Conservation (phyloP, 164 flowering plant genomes). For the Vitis vinifera region DNA sequence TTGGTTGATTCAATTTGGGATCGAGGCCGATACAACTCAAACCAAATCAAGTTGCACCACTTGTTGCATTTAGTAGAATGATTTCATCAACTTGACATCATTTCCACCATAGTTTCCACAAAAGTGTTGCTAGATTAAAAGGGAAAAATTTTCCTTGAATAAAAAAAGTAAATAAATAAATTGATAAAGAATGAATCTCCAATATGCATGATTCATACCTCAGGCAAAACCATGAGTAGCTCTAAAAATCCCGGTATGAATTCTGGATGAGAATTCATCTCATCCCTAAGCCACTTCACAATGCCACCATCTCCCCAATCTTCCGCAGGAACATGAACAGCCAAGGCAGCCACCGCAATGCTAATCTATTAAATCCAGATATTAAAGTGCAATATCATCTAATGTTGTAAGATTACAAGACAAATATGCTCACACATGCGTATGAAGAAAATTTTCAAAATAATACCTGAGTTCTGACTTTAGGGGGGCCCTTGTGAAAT, state of each 20-base stretch:
- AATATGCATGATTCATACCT: conserved; percentile 46
- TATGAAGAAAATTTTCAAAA: conserved; percentile 5
- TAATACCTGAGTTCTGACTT: conserved; percentile 94
- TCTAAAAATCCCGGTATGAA: conserved; percentile 83
- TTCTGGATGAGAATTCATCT: conserved; percentile 91
- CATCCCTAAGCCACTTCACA: conserved; percentile 81
- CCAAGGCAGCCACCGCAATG: conserved; percentile 97
- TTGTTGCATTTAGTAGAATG: no score
- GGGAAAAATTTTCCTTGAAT: no score
- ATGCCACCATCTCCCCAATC: conserved; percentile 99
- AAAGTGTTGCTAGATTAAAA: no score
- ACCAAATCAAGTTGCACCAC: no score
- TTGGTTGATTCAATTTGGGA: no score
- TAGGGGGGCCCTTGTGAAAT: conserved; percentile 85
- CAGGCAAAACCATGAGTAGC: conserved; percentile 89
- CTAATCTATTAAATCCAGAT: conserved; percentile 65
- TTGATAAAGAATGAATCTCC: no score
- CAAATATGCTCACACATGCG: background rate
- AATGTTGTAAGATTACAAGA: background rate
- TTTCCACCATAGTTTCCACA: no score
- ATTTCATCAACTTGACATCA: no score
- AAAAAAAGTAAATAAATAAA: no score
- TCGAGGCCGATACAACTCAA: no score
- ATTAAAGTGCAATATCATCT: conserved; percentile 15
- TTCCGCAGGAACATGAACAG: conserved; percentile 90